Evolutionary conservation across 345 rosid species (phyloP), one percentile per base, ranked within the genome.

Genomic region (Gossypium raimondii): DNA sequence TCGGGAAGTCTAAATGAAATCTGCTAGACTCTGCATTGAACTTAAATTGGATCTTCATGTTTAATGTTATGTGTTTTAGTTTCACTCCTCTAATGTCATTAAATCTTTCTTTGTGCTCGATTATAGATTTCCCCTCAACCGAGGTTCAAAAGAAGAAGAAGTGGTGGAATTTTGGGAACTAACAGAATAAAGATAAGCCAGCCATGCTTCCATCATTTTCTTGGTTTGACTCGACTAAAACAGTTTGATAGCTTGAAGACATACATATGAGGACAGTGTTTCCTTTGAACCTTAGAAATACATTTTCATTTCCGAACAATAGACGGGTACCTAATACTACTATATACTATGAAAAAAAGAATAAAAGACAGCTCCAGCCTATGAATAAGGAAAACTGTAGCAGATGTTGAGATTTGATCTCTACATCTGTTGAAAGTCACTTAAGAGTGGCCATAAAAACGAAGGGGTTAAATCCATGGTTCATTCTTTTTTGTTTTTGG

Each of bases 91-190:
- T 12, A 14, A 69, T 44, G 18, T 20, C 58, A 9, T 18, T 68
- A 8, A 24, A 7, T 29, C 61, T 64, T 65, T 47, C 43, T 57
- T 72, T 67, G 63, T 51, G 61, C 65, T 71, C 67, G 27, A 74
- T 74, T 73, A 78, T 44, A 89, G 93, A 86, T 79, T 82, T 82
- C 5, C 79, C 83, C 0, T 76, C 84, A 52, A 72, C 78, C 3
- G 88, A 83, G 76, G 70, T 78, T 11, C 82, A 67, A 63, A 90
- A 85, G 86, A 93, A 86, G 86, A 93, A 85, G 75, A 86, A 72
- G 52, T 90, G 98, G 94, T 90, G 97, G 98, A 83, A 45, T 72
- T 90, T 90, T 18, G 89, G 95, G 73, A 85, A 83, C 78, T 84
- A 82, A 79, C 81, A 75, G 66, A 43, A 25, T n/a, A 20, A 79